Base-by-base conservation (phyloP, 192 early-diverging fungal species). In the Radiomyces spectabilis region DNA sequence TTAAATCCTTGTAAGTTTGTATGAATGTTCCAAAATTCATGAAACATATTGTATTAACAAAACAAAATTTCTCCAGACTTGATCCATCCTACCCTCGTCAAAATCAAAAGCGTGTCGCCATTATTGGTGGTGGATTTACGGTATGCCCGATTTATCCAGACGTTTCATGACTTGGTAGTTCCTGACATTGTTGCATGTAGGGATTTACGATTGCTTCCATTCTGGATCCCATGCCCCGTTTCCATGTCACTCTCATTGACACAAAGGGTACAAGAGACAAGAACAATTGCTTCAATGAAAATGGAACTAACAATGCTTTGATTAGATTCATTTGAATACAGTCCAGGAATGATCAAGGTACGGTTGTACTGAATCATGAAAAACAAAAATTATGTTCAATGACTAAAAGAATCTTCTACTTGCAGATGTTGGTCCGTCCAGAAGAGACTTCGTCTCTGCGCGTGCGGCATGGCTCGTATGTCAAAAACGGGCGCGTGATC, bases 251-350 rank as follows among this genome's bases (percentile, higher is more conserved):
- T 19, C 41, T 69, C 19, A 63, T 69, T 32, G 67, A 69, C 41
- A 53, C 55, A 22, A 69, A 69, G 55, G 66, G 66, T 68, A 43
- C 29, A 10, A 19, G 18, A 32, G 5, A 40, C 2, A 47, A 12
- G 50, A 18, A 8, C 19, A 15, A 49, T 30, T 24, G 25, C 25
- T 41, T 24, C 22, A 13, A 53, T 41, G 29, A 38, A 13, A n/a
- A 43, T 38, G 24, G 6, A 15, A 27, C 35, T 51, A 27, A 41
- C 19, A 10, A 5, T 22, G 18, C 19, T 27, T 26, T 31, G 34
- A 52, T 15, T 55, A 68, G 66, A 69, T 39, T 69, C 66, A 25
- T 69, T 69, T 32, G 66, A 69, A 26, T 69, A 69, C 18, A 69
- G 54, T 5, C 66, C 66, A 18, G 60, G 60, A 19, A 41, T 63